Evolutionary conservation across 345 rosid genomes (phyloP), one percentile per base, ranked within the genome.

Genomic region (Arabidopsis suecica): DNA sequence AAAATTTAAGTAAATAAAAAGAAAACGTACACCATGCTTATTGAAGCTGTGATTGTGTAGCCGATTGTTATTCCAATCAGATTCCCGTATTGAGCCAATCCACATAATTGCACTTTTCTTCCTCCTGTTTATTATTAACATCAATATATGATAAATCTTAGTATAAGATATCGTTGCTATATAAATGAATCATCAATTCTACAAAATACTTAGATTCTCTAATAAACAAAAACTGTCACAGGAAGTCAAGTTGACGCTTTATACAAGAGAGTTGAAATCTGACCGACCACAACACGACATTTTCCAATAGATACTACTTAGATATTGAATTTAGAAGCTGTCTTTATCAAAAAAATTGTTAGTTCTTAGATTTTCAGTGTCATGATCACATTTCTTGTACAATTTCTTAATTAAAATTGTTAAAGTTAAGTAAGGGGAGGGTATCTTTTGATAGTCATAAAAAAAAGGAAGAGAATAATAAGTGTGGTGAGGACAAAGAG

Each of bases 11-110:
- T 3, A 30, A 30, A 33, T 41, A 14, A 59, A 25, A 4, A 37
- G 2, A 68, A 60, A 76, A 7, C 97, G 89, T 84, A 93, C 98
- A 89, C 96, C 90, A 93, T 88, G 78, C 98, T 93, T 32, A 91
- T 88, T 8, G 98, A 89, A 11, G 94, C 90, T 34, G 98, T 91
- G 75, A 93, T 93, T n/a, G 96, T 93, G 78, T 91, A 93, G 42
- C 98, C 96, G 42, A 89, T 62, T 2, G 94, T 84, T 55, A 83
- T 56, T 42, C 94, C 98, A 14, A 88, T 22, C 13, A 93, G 83
- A 82, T 89, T 89, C 23, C 66, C 84, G 69, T 87, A 93, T 72
- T 93, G 98, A 69, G 94, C 96, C 76, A 86, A 65, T 13, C 96
- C 97, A 64, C 97, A 91, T 0, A 88, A 76, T 78, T 68, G 82